phyloP scores from a whole-genome alignment of 2,329 filamentous ascomycete species.

The Leptodontidium sp. region DNA sequence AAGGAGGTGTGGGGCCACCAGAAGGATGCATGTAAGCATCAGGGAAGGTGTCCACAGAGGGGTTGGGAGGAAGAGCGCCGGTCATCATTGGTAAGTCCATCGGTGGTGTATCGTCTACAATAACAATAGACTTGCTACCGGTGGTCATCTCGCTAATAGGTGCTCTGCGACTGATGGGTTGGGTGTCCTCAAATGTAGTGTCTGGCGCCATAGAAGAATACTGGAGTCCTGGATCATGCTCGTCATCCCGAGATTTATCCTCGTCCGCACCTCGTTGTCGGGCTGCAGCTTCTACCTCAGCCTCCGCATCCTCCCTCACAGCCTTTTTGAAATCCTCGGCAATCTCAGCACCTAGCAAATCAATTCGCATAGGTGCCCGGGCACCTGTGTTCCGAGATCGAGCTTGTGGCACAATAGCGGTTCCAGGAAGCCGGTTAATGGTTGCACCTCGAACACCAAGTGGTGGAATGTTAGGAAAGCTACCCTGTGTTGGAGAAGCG shows the following conservation, averaged over 20 bases:
- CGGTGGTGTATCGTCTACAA: conserved; percentile 66
- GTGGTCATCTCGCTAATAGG: conserved; percentile 57
- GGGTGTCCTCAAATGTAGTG: conserved; percentile 35
- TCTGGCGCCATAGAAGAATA: conserved; percentile 42
- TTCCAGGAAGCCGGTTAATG: conserved; percentile 66
- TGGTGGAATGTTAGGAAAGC: conserved; percentile 46
- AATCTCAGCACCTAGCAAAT: conserved; percentile 81
- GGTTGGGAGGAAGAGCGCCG: conserved; percentile 50
- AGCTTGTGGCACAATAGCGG: conserved; percentile 66
- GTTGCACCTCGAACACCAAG: conserved; percentile 54
- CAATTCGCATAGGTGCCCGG: conserved; percentile 72
- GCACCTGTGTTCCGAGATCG: conserved; percentile 53
- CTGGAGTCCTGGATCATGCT: conserved; percentile 33
- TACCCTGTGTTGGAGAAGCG: conserved; percentile 48
- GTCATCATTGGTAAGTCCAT: conserved; percentile 61
- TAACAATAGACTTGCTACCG: conserved; percentile 90
- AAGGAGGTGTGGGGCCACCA: conserved; percentile 66
- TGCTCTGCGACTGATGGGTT: conserved; percentile 29
- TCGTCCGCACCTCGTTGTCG: conserved; percentile 40
- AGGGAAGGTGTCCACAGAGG: conserved; percentile 61
- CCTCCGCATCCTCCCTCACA: conserved; percentile 69
- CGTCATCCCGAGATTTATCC: conserved; percentile 35
- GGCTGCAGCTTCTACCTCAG: conserved; percentile 57
- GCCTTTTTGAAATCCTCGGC: conserved; percentile 82
- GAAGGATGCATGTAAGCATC: conserved; percentile 59